phyloP scores from a whole-genome alignment of 148 eudicot genomes.

The Silene uniflora region DNA sequence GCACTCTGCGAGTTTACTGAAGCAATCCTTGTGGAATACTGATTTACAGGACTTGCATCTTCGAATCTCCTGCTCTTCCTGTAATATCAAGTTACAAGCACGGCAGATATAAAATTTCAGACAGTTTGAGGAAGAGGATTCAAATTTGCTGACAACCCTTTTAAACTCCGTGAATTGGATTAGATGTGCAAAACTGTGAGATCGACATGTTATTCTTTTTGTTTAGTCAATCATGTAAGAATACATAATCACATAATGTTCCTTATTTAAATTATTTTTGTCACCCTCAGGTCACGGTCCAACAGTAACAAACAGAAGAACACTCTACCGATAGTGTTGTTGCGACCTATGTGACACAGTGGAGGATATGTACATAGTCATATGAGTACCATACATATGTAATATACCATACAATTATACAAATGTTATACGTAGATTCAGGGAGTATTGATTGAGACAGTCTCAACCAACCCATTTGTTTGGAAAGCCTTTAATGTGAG shows the following conservation, averaged over 20 bases:
- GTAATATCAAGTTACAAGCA: constrained; percentile 18
- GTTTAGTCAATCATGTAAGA: no score
- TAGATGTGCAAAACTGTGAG: background rate
- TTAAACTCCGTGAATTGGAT: background rate
- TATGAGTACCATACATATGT: no score
- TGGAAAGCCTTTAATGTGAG: background rate
- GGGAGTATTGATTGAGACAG: background rate
- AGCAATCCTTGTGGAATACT: constrained; percentile 69
- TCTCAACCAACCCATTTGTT: background rate
- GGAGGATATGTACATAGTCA: no score
- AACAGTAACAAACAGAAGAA: background rate
- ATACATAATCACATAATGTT: background rate
- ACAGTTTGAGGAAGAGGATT: background rate
- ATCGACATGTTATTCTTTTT: no score
- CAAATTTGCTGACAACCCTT: background rate
- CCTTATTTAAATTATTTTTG: no score
- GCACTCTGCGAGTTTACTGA: constrained; percentile 50
- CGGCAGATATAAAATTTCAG: background rate
- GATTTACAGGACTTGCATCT: constrained; percentile 65
- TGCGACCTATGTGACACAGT: background rate
- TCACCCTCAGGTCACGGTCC: background rate
- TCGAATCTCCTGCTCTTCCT: constrained; percentile 55
- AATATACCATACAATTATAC: background rate
- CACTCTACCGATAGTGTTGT: background rate
- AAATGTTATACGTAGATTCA: background rate